phyloP scores from a whole-genome alignment of 208 protist species.

The Trypanosoma conorhini region DNA sequence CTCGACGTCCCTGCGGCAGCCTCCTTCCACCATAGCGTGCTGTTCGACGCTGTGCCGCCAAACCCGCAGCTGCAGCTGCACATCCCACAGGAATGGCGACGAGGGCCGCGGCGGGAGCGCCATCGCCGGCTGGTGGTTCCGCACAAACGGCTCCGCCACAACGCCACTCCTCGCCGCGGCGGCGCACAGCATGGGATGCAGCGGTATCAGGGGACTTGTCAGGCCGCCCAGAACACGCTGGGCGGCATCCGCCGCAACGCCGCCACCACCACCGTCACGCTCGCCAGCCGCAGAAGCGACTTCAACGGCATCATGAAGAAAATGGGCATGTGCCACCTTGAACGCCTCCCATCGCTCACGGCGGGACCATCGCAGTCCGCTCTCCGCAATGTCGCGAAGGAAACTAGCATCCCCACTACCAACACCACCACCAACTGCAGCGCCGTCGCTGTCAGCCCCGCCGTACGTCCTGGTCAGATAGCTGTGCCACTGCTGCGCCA shows the following conservation, averaged over 20 bases:
- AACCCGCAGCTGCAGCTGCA: slow-evolving; percentile 19
- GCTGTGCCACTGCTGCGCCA: slow-evolving; percentile 60
- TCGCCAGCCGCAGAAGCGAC: not conserved
- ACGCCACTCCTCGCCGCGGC: not conserved
- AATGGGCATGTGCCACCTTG: slow-evolving; percentile 18
- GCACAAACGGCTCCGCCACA: slow-evolving; percentile 2
- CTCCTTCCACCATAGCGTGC: slow-evolving; percentile 24
- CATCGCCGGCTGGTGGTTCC: not conserved
- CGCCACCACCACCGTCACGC: not conserved
- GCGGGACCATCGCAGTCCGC: slow-evolving; percentile 53
- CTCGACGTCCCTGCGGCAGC: slow-evolving; percentile 17
- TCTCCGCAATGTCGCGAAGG: slow-evolving; percentile 38
- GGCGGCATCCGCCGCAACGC: not conserved
- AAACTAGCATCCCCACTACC: slow-evolving; percentile 7
- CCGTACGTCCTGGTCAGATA: slow-evolving; percentile 44
- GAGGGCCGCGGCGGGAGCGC: not conserved
- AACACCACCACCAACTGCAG: not conserved
- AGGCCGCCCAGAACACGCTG: slow-evolving; percentile 8
- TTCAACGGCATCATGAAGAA: slow-evolving; percentile 1
- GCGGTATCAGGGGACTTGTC: slow-evolving; percentile 14
- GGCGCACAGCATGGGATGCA: slow-evolving; percentile 19
- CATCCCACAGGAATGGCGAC: slow-evolving; percentile 4
- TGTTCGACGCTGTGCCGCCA: slow-evolving; percentile 27
- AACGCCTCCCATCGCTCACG: slow-evolving; percentile 61
- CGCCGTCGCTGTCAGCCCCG: not conserved